Percentiles rank a stretch among this genome's conserved stretches.
These are phyloP conservation scores for Kokia cookei DNA, from an alignment of 441 rosid species.

Conservation along the genomic window DNA sequence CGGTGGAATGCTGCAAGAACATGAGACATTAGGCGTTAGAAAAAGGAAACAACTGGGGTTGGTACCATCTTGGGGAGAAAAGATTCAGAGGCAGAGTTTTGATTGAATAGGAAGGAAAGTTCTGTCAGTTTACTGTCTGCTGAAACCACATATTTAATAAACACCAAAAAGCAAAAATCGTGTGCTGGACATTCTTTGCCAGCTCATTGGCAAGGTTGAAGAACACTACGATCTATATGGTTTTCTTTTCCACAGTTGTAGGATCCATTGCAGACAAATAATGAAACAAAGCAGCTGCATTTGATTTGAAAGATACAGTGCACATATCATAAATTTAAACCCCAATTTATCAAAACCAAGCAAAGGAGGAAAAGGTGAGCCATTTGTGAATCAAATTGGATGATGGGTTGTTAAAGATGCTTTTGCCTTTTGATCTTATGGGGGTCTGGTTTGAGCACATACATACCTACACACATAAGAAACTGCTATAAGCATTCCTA, in stretches of 20 bases:
- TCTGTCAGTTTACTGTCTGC: neutral
- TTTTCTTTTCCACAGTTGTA: too few relatives aligned
- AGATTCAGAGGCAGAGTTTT: neutral
- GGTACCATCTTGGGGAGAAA: neutral
- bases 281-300: too few relatives aligned
- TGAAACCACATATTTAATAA: neutral
- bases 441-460: neutral
- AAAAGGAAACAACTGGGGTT: neutral
- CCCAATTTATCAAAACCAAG: constrained; percentile 16
- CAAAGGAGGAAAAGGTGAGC: constrained; percentile 17
- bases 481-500: neutral
- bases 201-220: neutral
- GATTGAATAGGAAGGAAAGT: neutral
- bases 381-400: neutral
- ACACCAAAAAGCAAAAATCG: neutral
- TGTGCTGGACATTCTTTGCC: neutral
- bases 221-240: too few relatives aligned
- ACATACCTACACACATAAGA: neutral
- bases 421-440: neutral
- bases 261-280: too few relatives aligned
- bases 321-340: too few relatives aligned
- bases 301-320: too few relatives aligned
- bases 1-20: constrained; percentile 5
- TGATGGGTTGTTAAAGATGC: neutral
- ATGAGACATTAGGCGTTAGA: neutral